Percentiles rank a stretch among this genome's conserved stretches.
These are phyloP conservation scores for Nannizziopsis barbatae DNA, from an alignment of 2,329 filamentous ascomycete species.

Conservation along the genomic window DNA sequence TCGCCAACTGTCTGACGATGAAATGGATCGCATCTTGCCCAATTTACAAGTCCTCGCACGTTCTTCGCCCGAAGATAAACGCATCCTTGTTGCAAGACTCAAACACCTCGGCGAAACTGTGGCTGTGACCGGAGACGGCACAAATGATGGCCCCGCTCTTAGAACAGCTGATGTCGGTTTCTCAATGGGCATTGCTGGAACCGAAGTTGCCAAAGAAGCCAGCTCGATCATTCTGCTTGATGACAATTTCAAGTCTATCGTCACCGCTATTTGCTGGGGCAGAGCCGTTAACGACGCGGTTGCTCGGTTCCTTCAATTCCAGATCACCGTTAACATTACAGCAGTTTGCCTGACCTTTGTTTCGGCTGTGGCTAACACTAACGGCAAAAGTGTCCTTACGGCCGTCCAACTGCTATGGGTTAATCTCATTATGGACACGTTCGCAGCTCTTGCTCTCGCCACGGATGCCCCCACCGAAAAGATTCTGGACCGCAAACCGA, in stretches of 20 bases:
- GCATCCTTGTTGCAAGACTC: constrained; percentile 50
- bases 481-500: constrained; percentile 68
- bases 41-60: constrained; percentile 53
- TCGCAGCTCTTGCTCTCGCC: constrained; percentile 76
- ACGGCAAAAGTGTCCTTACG: constrained; percentile 65
- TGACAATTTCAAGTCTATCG: constrained; percentile 54
- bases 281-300: constrained; percentile 57
- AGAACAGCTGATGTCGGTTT: constrained; percentile 58
- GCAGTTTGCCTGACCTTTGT: constrained; percentile 81
- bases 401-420: constrained; percentile 93
- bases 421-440: constrained; percentile 94
- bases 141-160: constrained; percentile 55
- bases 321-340: constrained; percentile 77
- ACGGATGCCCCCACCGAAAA: constrained; percentile 79
- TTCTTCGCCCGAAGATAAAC: constrained; percentile 57
- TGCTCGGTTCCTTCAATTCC: constrained; percentile 54
- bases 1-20: constrained; percentile 47
- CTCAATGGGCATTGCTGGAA: constrained; percentile 57
- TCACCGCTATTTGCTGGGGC: constrained; percentile 59
- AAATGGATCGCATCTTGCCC: constrained; percentile 50
- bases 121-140: constrained; percentile 54
- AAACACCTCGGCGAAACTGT: constrained; percentile 54
- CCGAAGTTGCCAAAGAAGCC: constrained; percentile 57
- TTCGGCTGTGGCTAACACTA: constrained; percentile 60
- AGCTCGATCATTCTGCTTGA: constrained; percentile 58